Conservation (phyloP, 2,329 filamentous ascomycete species). For the Clonostachys rosea region DNA sequence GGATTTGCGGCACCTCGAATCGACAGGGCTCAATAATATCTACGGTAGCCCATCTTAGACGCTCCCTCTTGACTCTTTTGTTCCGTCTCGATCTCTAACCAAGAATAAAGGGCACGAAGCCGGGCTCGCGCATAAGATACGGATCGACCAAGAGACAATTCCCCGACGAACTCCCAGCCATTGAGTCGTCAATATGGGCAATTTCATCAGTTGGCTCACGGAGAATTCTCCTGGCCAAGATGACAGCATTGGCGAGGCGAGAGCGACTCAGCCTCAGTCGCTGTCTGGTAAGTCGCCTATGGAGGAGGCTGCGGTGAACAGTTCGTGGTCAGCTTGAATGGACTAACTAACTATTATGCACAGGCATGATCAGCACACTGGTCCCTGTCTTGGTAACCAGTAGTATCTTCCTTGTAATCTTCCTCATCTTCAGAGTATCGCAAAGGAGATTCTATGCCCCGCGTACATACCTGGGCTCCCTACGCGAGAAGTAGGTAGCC, state of each 20-base stretch:
- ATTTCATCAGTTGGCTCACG: slow-evolving; percentile 31
- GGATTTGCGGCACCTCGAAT: too few relatives aligned
- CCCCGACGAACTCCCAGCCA: not conserved
- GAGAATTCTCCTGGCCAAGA: slow-evolving; percentile 13
- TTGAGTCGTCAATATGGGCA: slow-evolving; percentile 19
- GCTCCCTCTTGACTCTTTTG: not conserved
- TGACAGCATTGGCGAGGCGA: slow-evolving; percentile 13
- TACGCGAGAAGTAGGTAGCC: not conserved
- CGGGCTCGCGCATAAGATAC: not conserved
- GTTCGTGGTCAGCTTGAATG: not conserved
- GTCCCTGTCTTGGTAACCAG: slow-evolving; percentile 46
- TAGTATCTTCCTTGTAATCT: slow-evolving; percentile 42
- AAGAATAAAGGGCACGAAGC: too few relatives aligned
- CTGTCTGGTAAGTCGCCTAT: slow-evolving; percentile 22
- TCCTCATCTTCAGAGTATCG: slow-evolving; percentile 41
- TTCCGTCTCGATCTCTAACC: too few relatives aligned
- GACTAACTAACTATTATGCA: too few relatives aligned
- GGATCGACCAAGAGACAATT: not conserved
- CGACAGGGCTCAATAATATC: too few relatives aligned
- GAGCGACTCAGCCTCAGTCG: slow-evolving; percentile 19
- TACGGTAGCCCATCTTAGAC: not conserved
- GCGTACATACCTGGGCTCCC: slow-evolving; percentile 30
- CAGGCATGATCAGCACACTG: slow-evolving; percentile 44
- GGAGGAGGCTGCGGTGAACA: not conserved
- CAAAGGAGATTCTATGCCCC: slow-evolving; percentile 51